These are phyloP conservation scores for Fusarium nematophilum DNA, from an alignment of 2,329 filamentous ascomycete species.

Conservation along the genomic window DNA sequence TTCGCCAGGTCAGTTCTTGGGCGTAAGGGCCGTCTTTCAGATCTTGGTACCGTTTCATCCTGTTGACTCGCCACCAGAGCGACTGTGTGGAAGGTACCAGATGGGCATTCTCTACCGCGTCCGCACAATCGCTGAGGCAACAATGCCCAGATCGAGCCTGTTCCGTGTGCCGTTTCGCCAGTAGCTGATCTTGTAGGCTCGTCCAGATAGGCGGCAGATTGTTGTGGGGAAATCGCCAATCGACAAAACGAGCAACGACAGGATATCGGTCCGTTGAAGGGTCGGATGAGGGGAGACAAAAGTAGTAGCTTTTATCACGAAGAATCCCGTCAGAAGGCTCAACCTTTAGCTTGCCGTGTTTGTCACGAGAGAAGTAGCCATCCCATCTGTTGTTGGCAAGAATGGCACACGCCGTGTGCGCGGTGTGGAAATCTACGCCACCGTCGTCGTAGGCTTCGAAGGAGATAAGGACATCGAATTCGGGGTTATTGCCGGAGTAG, in stretches of 20 bases:
- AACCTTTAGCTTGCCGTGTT: not conserved
- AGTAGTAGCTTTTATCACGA: not conserved
- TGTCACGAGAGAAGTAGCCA: slow-evolving; percentile 9
- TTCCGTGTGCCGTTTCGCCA: too few species aligned
- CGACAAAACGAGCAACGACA: not conserved
- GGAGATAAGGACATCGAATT: slow-evolving; percentile 1
- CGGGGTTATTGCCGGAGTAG: not conserved
- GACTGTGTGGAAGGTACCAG: not conserved
- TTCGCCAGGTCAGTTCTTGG: too few species aligned
- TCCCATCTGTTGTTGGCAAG: slow-evolving; percentile 7
- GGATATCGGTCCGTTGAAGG: slow-evolving; percentile 7
- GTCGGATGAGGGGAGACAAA: slow-evolving; percentile 5
- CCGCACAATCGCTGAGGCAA: too few species aligned
- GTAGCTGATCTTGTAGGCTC: too few species aligned
- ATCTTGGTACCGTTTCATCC: not conserved
- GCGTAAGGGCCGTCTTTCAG: not conserved
- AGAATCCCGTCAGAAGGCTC: not conserved
- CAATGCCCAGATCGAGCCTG: too few species aligned
- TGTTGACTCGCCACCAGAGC: not conserved
- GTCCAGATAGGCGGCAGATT: not conserved
- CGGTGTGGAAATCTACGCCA: slow-evolving; percentile 7
- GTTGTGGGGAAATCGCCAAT: slow-evolving; percentile 8
- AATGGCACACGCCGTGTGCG: slow-evolving; percentile 4
- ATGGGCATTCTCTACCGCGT: too few species aligned
- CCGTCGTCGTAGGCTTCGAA: slow-evolving; percentile 1